Percentiles rank a stretch among this genome's conserved stretches.
Conservation (phyloP, 2,329 filamentous ascomycete species). For the Colletotrichum cordylinicola region DNA sequence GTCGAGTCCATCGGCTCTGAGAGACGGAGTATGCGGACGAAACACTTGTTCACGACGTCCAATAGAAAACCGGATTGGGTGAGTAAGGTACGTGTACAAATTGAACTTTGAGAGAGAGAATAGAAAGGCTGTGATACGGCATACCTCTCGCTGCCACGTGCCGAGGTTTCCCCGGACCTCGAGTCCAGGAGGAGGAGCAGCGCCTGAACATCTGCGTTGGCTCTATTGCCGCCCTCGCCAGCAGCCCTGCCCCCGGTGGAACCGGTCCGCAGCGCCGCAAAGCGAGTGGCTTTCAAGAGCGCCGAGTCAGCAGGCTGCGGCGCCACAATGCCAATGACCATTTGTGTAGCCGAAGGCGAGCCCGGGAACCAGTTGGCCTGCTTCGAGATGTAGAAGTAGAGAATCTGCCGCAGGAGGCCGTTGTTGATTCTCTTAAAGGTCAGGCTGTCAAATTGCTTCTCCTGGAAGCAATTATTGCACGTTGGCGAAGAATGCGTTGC, state of each 20-base stretch:
- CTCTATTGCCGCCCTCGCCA: background rate
- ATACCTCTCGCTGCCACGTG: no score
- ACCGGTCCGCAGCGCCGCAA: background rate
- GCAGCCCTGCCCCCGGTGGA: accelerated
- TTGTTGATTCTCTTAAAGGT: background rate
- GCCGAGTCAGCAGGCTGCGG: conserved; percentile 17
- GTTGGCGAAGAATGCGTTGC: background rate
- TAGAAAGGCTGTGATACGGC: no score
- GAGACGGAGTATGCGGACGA: conserved; percentile 24
- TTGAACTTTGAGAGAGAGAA: no score
- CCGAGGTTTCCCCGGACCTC: no score
- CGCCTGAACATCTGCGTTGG: no score
- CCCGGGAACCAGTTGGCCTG: background rate
- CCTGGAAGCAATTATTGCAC: background rate
- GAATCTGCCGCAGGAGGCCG: background rate
- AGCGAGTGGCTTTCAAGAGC: background rate
- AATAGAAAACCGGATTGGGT: no score
- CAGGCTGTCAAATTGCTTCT: background rate
- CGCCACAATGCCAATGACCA: background rate
- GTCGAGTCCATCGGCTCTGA: conserved; percentile 27
- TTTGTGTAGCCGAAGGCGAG: background rate
- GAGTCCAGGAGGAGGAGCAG: no score
- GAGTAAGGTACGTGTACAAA: no score
- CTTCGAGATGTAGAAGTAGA: background rate
- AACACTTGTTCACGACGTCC: background rate